Evolutionary conservation across 2,329 filamentous ascomycete genomes (phyloP), one percentile per base, ranked within the genome.

Genomic region (Pseudogymnoascus destructans): DNA sequence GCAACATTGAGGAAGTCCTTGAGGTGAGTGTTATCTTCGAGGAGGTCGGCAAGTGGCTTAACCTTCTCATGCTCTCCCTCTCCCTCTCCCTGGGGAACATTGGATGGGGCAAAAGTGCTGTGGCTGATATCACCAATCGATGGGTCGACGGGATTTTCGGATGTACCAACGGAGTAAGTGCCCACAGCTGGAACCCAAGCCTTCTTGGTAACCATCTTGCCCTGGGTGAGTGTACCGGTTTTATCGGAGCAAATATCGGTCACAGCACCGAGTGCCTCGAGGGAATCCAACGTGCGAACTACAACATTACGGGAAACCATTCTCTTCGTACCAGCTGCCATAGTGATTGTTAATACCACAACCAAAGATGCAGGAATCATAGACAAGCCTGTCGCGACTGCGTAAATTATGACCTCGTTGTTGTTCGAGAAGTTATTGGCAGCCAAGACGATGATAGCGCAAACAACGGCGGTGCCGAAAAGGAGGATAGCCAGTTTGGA

Each of bases 281-380:
- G 67, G 1, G 77, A 78, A 60, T 78, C 73, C 56, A 82, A 68
- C 62, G 79, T 79, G 25, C 79, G 75, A 54, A 82, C 79, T 64
- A 82, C 79, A 55, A 81, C 78, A 65, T 81, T 67, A 57, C 77
- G 70, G 61, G 79, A 66, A 8, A 79, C 77, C 79, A 81, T 81
- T 27, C 74, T 72, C 63, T 77, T 81, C 4, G 79, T 80, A 3
- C 79, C 81, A 30, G 79, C 79, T 10, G 80, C 78, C 74, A 86
- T 84, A 3, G 82, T 85, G 58, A 86, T 85, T 1, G 82, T 86
- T 27, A 86, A 70, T 2, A 85, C 82, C 3, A 83, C 81, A 32
- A 85, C 80, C 42, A 86, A 72, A 35, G 78, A 79, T 3, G 79
- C 80, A 0, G 81, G 81, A 64, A 84, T 81, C 78, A 83, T 83